Evolutionary conservation across 768 basidiomycete genomes (phyloP), one percentile per base, ranked within the genome.

Genomic region (Cyclocybe cylindracea): DNA sequence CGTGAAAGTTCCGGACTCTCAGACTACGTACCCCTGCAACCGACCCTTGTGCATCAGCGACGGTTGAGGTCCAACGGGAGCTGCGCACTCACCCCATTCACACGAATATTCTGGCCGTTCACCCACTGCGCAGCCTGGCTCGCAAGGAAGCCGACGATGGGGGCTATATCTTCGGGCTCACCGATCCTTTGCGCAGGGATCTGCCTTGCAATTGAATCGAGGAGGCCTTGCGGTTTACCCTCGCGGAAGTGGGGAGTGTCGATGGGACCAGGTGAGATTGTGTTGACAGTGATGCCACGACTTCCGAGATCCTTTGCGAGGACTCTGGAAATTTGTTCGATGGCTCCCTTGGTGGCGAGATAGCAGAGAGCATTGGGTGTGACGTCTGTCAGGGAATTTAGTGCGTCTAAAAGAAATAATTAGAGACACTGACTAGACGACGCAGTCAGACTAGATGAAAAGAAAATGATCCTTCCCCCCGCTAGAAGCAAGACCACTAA

Each of bases 261-360:
- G 32, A 77, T 75, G 2, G 82, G 79, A 0, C 82, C 81, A 5
- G 81, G 79, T 1, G 80, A 77, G 48, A 85, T 64, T 14, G 76
- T 77, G 67, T 85, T 84, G 36, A 83, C 82, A 0, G 80, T 84
- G 56, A 84, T 74, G 10, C 79, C 79, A 8, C 70, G 66, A 9
- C 66, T 56, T 3, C 79, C 82, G n/a, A 84, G 71, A 53, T 84
- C 82, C 53, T 84, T 83, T 5, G 83, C 77, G 11, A 85, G 75
- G 18, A 82, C 76, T 11, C 83, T 77, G 33, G 77, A 67, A 39
- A 83, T 69, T 55, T 85, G 83, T 61, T 85, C 83, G 47, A 85
- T 70, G 1, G 83, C 83, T 35, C 80, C 83, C 63, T 84, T 83
- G 0, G 82, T 75, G 24, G 78, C 77, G 50, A 75, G 71, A 65